Conservation (phyloP, 2,329 filamentous ascomycete species). For the Pyrenochaeta sp. region DNA sequence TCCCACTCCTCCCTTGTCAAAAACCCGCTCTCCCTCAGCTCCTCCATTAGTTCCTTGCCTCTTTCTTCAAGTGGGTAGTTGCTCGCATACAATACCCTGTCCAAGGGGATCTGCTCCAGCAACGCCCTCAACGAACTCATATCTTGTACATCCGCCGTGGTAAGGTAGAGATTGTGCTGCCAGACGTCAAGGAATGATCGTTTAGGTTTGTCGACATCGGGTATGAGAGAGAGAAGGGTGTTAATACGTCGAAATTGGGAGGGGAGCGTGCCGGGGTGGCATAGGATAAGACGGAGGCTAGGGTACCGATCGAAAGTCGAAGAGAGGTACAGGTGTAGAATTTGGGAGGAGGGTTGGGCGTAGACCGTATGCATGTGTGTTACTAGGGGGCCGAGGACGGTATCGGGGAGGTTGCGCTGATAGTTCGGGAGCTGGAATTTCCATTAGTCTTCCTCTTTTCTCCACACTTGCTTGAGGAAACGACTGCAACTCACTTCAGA, state of each 20-base stretch:
- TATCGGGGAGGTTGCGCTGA: constrained; percentile 16
- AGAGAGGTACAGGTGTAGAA: constrained; percentile 60
- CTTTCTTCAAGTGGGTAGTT: constrained; percentile 66
- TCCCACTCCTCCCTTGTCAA: constrained; percentile 60
- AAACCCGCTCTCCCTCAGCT: constrained; percentile 60
- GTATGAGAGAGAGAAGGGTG: constrained; percentile 33
- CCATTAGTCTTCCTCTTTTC: neutral
- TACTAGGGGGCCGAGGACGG: constrained; percentile 24
- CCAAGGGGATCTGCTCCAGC: constrained; percentile 56
- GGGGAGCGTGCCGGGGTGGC: constrained; percentile 63
- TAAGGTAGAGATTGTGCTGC: constrained; percentile 66
- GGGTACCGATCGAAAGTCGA: constrained; percentile 66
- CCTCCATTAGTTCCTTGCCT: constrained; percentile 58
- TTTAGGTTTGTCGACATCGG: constrained; percentile 23
- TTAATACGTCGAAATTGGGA: constrained; percentile 62
- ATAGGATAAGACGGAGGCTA: constrained; percentile 62
- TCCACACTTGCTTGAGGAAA: neutral
- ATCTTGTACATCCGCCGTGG: constrained; percentile 64
- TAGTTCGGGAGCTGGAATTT: constrained; percentile 21
- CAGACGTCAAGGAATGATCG: constrained; percentile 60
- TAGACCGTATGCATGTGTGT: constrained; percentile 58
- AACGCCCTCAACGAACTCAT: constrained; percentile 58
- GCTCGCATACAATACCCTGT: constrained; percentile 64
- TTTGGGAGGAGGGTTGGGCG: constrained; percentile 58
- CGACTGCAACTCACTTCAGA: constrained; percentile 21